Evolutionary conservation across 169 alveolate species (phyloP), one percentile per base, ranked within the genome.

Genomic region (Plasmodium gonderi): DNA sequence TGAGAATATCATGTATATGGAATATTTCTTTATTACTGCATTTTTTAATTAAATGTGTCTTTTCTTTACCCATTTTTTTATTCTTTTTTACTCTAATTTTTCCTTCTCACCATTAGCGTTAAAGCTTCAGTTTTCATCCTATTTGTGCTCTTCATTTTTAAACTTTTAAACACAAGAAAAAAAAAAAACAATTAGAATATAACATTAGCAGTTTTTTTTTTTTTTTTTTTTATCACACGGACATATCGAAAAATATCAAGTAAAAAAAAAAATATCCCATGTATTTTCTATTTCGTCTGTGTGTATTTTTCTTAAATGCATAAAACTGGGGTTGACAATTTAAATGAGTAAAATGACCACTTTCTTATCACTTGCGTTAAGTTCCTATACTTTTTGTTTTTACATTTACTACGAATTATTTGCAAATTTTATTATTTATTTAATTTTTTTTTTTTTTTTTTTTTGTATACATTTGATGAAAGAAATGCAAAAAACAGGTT

Each of bases 101-200:
- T 23, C 40, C 91, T 9, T 23, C 26, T 76, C 79, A 76, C 93
- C 89, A 77, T 76, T 76, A 76, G 68, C 29, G 69, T 60, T 68
- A 77, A 64, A 44, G 89, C 82, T 49, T 83, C 65, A 38, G 79
- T 69, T 33, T 83, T 83, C 51, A 83, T 83, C 45, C 29, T 69
- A 40, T 47, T 47, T 26, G 67, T 47, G 20, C 44, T 64, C 76
- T 82, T 68, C 82, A 83, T 69, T 47, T 45, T 49, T n/a, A 17
- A n/a, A 9, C 77, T 83, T 65, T 47, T 20, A 60, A 60, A 60
- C 26, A 36, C 26, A n/a, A 5, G 72, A n/a, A 23, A 60, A 60
- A 36, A 60, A 23, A 29, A 60, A 60, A 23, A 7, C 26, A 36
- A 60, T n/a, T n/a, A n/a, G 72, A 17, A 36, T 17, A 23, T 7